Evolutionary conservation across 768 basidiomycete genomes (phyloP).

Genomic region (Sarcodon sp.): DNA sequence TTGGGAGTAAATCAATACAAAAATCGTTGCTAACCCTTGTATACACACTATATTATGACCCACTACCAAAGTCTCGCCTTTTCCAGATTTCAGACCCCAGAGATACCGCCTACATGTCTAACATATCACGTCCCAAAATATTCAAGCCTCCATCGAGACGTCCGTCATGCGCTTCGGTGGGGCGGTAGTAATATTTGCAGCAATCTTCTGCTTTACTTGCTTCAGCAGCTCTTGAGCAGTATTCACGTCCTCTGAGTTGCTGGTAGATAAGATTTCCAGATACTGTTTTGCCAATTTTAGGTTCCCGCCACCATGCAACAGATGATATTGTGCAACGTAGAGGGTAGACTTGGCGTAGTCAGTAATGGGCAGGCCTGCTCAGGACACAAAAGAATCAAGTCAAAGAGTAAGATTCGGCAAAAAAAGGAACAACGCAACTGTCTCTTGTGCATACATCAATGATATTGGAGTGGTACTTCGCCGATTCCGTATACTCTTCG

Average conservation of each 20-base stretch:
- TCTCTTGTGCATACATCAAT: conserved; percentile 60
- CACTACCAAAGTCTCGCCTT: no score
- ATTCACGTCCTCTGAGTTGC: conserved; percentile 74
- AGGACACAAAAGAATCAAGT: not conserved
- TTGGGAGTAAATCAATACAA: conserved; percentile 9
- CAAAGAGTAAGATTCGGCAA: not conserved
- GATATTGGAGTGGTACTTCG: conserved; percentile 70
- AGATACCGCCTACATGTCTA: no score
- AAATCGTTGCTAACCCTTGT: no score
- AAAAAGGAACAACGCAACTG: conserved; percentile 24
- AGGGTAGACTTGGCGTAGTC: conserved; percentile 81
- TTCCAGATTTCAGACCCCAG: no score
- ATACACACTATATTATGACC: no score
- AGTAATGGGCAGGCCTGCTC: conserved; percentile 48
- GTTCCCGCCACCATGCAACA: conserved; percentile 49
- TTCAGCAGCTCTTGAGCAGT: conserved; percentile 65
- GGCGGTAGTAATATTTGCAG: no score
- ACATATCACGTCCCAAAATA: no score
- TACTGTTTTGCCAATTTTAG: conserved; percentile 60
- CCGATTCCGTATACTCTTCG: conserved; percentile 55
- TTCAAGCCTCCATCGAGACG: no score
- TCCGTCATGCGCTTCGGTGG: no score
- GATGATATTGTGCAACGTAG: conserved; percentile 72
- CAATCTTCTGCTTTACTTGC: conserved; percentile 15
- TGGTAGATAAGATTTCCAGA: conserved; percentile 58